Evolutionary conservation across 352 stramenopile species (phyloP).

Genomic region (Bremia lactucae): DNA sequence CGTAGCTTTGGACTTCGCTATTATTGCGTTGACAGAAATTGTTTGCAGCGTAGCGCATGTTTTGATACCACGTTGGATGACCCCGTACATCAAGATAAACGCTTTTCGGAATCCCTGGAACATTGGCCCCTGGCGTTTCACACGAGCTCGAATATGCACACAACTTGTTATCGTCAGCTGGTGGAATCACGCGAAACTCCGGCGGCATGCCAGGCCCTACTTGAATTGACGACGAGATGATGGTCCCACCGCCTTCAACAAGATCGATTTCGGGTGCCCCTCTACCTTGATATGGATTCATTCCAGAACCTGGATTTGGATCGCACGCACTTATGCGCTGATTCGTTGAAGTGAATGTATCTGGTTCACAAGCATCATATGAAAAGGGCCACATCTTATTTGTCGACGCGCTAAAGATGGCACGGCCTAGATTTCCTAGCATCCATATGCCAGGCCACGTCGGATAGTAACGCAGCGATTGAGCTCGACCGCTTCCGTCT

Average conservation of each 20-base stretch:
- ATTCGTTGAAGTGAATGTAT: constrained; percentile 20
- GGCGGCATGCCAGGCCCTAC: constrained; percentile 51
- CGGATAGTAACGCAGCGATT: constrained; percentile 33
- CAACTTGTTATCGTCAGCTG: constrained; percentile 17
- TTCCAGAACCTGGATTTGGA: constrained; percentile 72
- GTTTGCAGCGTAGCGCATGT: constrained; percentile 47
- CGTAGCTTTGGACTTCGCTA: constrained; percentile 18
- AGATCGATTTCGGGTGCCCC: constrained; percentile 92
- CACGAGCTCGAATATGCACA: constrained; percentile 45
- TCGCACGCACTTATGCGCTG: constrained; percentile 81
- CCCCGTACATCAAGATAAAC: constrained; percentile 30
- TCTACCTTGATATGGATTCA: constrained; percentile 74
- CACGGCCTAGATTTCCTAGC: constrained; percentile 87
- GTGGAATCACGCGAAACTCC: constrained; percentile 31
- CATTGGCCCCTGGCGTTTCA: constrained; percentile 33
- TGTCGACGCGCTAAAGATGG: constrained; percentile 86
- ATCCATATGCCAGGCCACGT: constrained; percentile 91
- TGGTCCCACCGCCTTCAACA: constrained; percentile 72
- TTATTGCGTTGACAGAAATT: constrained; percentile 33
- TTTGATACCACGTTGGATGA: constrained; percentile 55
- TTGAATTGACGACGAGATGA: constrained; percentile 65
- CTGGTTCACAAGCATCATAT: constrained; percentile 78
- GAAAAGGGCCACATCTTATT: constrained; percentile 92
- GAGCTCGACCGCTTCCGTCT: constrained; percentile 17
- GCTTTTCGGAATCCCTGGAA: constrained; percentile 29